These are phyloP conservation scores for Emmonsiellopsis sp. DNA, from an alignment of 2,329 filamentous ascomycete genomes.

Conservation along the genomic window DNA sequence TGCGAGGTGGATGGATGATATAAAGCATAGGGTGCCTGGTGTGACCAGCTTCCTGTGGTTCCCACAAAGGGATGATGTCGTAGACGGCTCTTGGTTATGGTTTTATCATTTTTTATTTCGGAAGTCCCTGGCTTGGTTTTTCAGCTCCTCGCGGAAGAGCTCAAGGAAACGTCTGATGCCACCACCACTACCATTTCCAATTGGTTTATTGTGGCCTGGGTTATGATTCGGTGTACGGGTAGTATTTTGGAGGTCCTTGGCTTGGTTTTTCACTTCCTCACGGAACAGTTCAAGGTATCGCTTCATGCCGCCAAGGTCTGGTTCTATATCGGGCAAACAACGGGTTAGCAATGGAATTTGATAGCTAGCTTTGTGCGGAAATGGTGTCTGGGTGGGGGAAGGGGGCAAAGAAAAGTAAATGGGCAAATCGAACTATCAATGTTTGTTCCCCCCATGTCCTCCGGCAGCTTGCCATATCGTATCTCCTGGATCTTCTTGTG, in stretches of 20 bases:
- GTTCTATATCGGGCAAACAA: neutral
- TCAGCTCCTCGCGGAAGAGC: conserved; percentile 22
- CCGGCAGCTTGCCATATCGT: conserved; percentile 32
- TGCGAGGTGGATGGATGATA: neutral
- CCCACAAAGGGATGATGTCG: neutral
- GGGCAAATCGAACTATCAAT: conserved; percentile 21
- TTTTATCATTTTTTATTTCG: neutral
- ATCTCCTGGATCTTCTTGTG: conserved; percentile 33
- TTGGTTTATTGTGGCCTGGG: too few relatives aligned
- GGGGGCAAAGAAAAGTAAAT: neutral
- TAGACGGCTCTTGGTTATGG: neutral
- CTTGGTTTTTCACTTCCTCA: conserved; percentile 21
- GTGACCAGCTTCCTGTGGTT: too few relatives aligned
- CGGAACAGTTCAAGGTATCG: conserved; percentile 20
- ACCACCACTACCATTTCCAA: too few relatives aligned
- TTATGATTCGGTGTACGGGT: too few relatives aligned
- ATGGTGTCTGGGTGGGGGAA: neutral
- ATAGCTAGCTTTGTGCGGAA: neutral
- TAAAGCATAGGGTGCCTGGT: too few relatives aligned
- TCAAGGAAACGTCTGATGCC: conserved; percentile 17
- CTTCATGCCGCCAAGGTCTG: conserved; percentile 10
- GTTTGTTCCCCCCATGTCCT: conserved; percentile 34
- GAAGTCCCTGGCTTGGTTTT: conserved; percentile 16
- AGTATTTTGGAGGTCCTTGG: conserved; percentile 9
- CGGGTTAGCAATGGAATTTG: neutral